Evolutionary conservation across 2,329 filamentous ascomycete genomes (phyloP), one percentile per base, ranked within the genome.

Genomic region (Diaporthe ampelina): DNA sequence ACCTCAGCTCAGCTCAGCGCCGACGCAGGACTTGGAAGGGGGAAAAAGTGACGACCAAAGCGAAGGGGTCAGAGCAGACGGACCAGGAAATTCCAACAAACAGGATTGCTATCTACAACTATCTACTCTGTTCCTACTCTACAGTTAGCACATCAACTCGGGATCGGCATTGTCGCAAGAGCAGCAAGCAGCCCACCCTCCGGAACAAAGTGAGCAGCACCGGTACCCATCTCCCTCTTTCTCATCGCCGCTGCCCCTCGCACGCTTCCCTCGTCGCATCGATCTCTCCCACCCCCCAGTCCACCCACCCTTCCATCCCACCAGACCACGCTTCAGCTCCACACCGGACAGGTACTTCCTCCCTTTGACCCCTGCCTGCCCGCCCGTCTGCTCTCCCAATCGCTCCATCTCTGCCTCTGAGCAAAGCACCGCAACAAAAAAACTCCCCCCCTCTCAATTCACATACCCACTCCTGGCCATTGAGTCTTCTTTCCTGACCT

Each of bases 371-470:
- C 32, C 26, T 43, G 37, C 35, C 72, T 72, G 74, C 70, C 74
- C 74, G 68, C 68, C 50, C 59, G 59, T 37, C 70, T 45, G 58
- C 59, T 57, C 61, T 75, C 73, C 29, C 65, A 75, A 45, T 63
- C 56, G 59, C 67, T 63, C 68, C 72, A 43, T 48, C 45, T 74
- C 72, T 68, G 63, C 63, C 48, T 68, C 70, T 71, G 72, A 70
- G 40, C 52, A 68, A 58, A 50, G 43, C 70, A 72, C 63, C 63
- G 45, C 65, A 72, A 71, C 74, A 74, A 75, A 75, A 75, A 75
- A 75, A 73, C 71, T 65, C 74, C 74, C 63, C 63, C 72, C 57
- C 72, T 75, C 74, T 73, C 72, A 75, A 61, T 71, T 67, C 74
- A 72, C 72, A 61, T 67, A 65, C 56, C 72, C 68, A 57, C 72